Conservation (phyloP, 2,329 filamentous ascomycete genomes). For the Dactylonectria macrodidyma region DNA sequence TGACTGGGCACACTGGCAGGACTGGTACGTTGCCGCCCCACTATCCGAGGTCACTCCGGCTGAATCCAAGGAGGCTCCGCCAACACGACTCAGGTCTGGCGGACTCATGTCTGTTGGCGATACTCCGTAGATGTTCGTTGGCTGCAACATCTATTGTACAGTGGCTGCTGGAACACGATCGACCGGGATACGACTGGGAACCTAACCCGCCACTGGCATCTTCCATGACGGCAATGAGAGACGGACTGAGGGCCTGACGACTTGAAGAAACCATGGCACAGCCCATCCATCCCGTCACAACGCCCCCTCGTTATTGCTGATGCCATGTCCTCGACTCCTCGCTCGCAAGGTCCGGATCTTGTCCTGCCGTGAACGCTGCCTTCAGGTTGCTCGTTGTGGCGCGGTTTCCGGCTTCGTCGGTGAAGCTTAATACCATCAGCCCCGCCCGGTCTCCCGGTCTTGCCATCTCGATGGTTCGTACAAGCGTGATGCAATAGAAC, state of each 20-base stretch:
- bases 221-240: neutral
- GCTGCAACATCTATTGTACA: too few relatives aligned
- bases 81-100: constrained; percentile 33
- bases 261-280: constrained; percentile 8
- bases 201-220: neutral
- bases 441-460: constrained; percentile 8
- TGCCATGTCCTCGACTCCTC: neutral
- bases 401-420: constrained; percentile 6
- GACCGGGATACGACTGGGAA: neutral
- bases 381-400: neutral
- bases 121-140: too few relatives aligned
- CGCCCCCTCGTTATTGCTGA: neutral
- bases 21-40: constrained; percentile 18
- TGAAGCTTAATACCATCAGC: constrained; percentile 7
- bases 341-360: too few relatives aligned
- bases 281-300: neutral
- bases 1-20: neutral
- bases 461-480: constrained; percentile 2
- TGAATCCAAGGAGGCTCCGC: constrained; percentile 3
- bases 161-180: too few relatives aligned
- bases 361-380: neutral
- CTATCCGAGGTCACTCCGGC: constrained; percentile 25
- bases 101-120: neutral
- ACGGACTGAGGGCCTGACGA: neutral
- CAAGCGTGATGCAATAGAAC: neutral